A percentile compares a stretch with the other conserved stretches of the same genome.
Evolutionary conservation across 163 green algal genomes (phyloP).

Genomic region (Scenedesmus sp.): DNA sequence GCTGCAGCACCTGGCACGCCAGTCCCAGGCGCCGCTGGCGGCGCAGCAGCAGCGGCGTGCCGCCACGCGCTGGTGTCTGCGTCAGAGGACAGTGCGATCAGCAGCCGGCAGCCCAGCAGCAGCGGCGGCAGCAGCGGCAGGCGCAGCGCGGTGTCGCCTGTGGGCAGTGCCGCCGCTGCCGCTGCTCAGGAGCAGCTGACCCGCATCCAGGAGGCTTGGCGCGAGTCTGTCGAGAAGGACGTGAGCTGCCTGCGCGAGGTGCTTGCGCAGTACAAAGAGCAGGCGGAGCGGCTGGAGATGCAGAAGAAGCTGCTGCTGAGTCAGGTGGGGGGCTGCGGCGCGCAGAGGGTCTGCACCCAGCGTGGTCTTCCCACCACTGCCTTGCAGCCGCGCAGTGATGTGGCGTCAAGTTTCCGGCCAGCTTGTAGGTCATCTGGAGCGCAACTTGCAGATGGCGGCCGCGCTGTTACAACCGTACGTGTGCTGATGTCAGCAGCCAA

Average conservation of each 20-base stretch:
- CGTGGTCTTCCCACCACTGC: too few species aligned
- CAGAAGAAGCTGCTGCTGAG: conserved; percentile 65
- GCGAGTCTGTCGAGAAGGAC: conserved; percentile 56
- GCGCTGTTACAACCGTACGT: not conserved
- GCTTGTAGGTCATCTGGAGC: not conserved
- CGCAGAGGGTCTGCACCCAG: not conserved
- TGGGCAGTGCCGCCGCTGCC: conserved; percentile 15
- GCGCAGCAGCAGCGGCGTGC: not conserved
- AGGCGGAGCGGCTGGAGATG: conserved; percentile 61
- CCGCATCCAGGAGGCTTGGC: conserved; percentile 53
- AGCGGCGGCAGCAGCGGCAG: conserved; percentile 7
- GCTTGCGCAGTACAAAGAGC: conserved; percentile 61
- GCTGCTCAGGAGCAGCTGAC: conserved; percentile 51
- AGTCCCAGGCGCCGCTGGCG: not conserved
- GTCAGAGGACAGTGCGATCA: conserved; percentile 1
- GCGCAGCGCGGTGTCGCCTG: not conserved
- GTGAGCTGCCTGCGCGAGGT: conserved; percentile 58
- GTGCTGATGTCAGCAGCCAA: not conserved
- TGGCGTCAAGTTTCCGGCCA: not conserved
- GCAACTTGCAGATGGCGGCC: not conserved
- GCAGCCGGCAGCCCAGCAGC: not conserved
- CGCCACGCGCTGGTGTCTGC: not conserved
- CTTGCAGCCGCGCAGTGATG: not conserved
- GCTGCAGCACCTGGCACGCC: not conserved
- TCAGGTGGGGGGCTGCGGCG: conserved; percentile 46